Percentiles rank a stretch among this genome's conserved stretches.
Evolutionary conservation across 306 rosid species (phyloP).

Genomic region (Coriaria nepalensis): DNA sequence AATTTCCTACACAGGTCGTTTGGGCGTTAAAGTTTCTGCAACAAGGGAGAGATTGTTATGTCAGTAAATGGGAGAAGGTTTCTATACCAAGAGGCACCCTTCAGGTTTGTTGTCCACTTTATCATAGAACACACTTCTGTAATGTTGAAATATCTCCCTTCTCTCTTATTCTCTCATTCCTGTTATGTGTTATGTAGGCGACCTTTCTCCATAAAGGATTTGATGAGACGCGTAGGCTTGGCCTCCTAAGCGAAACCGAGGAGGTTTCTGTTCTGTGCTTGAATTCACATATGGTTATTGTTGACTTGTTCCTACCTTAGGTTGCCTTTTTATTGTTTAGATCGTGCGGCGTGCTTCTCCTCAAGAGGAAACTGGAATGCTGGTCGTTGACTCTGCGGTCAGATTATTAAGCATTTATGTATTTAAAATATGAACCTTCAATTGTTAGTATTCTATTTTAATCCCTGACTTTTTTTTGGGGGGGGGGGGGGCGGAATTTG

Average conservation of each 20-base stretch:
- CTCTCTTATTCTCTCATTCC: not conserved
- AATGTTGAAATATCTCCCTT: constrained; percentile 3
- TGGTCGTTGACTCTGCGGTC: constrained; percentile 88
- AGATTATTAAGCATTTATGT: constrained; percentile 18
- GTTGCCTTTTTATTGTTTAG: constrained; percentile 39
- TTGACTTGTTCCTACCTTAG: constrained; percentile 1
- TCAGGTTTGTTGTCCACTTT: constrained; percentile 65
- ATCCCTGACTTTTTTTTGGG: constrained; percentile 17
- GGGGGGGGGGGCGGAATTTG: too few species aligned
- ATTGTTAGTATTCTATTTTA: not conserved
- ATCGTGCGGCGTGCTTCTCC: constrained; percentile 76
- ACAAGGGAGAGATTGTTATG: constrained; percentile 42
- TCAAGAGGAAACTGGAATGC: constrained; percentile 86
- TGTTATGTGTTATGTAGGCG: constrained; percentile 26
- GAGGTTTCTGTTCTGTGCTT: constrained; percentile 42
- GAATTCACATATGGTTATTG: not conserved
- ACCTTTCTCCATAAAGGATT: constrained; percentile 96
- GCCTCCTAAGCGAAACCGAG: constrained; percentile 78
- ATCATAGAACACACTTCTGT: constrained; percentile 7
- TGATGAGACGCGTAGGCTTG: constrained; percentile 94
- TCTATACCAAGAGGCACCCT: constrained; percentile 93
- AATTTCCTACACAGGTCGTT: constrained; percentile 57
- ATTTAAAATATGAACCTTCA: not conserved
- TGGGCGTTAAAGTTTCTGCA: constrained; percentile 80
- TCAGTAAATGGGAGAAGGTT: constrained; percentile 64